Conservation (phyloP, 202 grass and related monocot genomes). For the Schoenoplectus tabernaemontani region DNA sequence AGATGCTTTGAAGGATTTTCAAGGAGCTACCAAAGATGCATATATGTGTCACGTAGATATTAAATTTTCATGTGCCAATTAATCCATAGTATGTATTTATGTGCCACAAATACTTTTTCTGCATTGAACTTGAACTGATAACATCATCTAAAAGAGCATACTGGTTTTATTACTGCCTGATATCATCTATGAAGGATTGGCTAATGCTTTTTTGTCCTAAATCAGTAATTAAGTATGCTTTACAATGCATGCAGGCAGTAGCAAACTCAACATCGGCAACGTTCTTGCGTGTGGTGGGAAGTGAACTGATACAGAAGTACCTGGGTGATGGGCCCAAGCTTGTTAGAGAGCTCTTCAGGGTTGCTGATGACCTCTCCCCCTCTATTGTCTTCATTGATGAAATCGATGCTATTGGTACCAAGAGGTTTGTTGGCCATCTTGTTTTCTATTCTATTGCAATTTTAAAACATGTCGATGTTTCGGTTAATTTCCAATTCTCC, state of each 20-base stretch:
- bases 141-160: neutral
- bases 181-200: neutral
- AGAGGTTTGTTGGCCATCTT: conserved; percentile 42
- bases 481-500: too few species aligned
- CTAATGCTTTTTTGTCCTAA: neutral
- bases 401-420: conserved; percentile 93
- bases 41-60: neutral
- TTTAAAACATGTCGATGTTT: too few species aligned
- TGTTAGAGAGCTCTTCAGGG: conserved; percentile 88
- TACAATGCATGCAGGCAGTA: conserved; percentile 57
- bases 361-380: conserved; percentile 90
- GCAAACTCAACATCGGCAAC: conserved; percentile 97
- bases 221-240: neutral
- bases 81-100: neutral
- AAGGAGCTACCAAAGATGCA: neutral
- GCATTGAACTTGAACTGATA: neutral
- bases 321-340: conserved; percentile 95
- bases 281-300: conserved; percentile 93
- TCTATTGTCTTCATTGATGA: conserved; percentile 98
- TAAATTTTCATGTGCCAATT: neutral
- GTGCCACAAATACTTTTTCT: neutral
- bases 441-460: too few species aligned
- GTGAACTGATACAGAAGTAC: conserved; percentile 98
- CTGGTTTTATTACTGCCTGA: neutral
- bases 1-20: neutral